Conservation (phyloP, 2,329 filamentous ascomycete species). For the Dichotomopilus funicola region DNA sequence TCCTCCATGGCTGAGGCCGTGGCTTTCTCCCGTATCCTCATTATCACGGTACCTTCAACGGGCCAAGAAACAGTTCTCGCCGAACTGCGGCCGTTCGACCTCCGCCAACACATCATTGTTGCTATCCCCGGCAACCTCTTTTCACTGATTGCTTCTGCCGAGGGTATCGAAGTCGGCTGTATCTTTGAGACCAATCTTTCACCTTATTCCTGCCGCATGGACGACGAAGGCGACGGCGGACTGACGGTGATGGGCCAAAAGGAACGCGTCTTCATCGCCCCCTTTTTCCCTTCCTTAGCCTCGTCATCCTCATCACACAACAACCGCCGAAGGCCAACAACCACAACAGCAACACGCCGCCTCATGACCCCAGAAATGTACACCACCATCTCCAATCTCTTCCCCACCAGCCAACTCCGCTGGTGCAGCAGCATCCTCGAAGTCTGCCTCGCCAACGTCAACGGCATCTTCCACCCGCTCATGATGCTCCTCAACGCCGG, state of each 20-base stretch:
- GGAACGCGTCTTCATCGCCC: constrained; percentile 1
- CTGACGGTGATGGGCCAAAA: constrained; percentile 1
- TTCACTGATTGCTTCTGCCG: not conserved
- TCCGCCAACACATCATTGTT: not conserved
- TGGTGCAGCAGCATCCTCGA: constrained; percentile 5
- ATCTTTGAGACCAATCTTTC: constrained; percentile 3
- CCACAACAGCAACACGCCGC: not conserved
- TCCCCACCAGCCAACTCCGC: not conserved
- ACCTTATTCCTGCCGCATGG: constrained; percentile 5
- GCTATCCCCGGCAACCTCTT: constrained; percentile 5
- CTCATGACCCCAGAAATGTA: not conserved
- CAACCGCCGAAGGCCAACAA: not conserved
- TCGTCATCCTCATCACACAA: too few relatives aligned
- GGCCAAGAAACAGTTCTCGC: not conserved
- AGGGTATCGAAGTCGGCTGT: not conserved
- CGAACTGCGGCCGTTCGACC: not conserved
- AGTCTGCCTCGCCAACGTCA: constrained; percentile 5
- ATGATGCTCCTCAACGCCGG: constrained; percentile 7
- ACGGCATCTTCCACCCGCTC: constrained; percentile 4
- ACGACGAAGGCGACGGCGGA: not conserved
- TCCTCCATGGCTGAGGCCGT: not conserved
- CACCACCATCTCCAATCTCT: not conserved
- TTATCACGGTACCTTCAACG: not conserved
- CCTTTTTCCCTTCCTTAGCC: not conserved
- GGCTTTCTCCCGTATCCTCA: not conserved